Evolutionary conservation across 2,329 filamentous ascomycete genomes (phyloP).

Genomic region (Aspergillus hortae): DNA sequence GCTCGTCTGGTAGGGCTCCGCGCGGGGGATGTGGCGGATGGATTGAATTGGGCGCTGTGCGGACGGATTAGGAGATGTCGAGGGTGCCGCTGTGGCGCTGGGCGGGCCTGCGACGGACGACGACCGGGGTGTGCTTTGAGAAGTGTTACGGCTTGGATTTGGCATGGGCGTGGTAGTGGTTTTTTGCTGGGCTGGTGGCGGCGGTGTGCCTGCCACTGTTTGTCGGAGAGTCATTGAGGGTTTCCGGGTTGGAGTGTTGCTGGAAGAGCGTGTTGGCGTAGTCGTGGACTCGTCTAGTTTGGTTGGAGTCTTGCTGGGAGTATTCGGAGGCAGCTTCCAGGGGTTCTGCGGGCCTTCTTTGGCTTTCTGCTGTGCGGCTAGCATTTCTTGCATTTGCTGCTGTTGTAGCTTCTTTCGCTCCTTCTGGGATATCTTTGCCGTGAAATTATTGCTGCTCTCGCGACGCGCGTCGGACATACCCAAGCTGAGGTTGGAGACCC

Average conservation of each 20-base stretch:
- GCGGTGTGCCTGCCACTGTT: slow-evolving; percentile 50
- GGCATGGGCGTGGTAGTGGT: slow-evolving; percentile 39
- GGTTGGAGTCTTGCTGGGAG: slow-evolving; percentile 11
- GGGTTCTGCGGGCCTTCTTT: slow-evolving; percentile 46
- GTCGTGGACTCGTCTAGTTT: slow-evolving; percentile 4
- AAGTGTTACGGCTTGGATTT: slow-evolving; percentile 42
- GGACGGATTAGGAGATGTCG: slow-evolving; percentile 18
- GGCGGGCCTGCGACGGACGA: slow-evolving; percentile 17
- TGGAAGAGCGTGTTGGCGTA: not conserved
- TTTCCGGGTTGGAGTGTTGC: slow-evolving; percentile 21
- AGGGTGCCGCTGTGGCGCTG: slow-evolving; percentile 41
- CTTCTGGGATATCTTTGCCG: slow-evolving; percentile 77
- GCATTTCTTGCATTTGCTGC: slow-evolving; percentile 51
- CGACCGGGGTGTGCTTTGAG: slow-evolving; percentile 13
- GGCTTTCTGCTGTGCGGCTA: slow-evolving; percentile 30
- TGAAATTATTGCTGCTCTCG: slow-evolving; percentile 37
- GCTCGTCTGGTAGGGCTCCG: slow-evolving; percentile 23
- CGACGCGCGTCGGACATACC: slow-evolving; percentile 48
- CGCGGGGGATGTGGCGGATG: slow-evolving; percentile 49
- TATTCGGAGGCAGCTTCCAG: slow-evolving; percentile 57
- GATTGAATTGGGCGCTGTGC: slow-evolving; percentile 35
- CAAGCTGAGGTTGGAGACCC: slow-evolving; percentile 52
- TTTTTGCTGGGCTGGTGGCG: slow-evolving; percentile 19
- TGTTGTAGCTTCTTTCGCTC: slow-evolving; percentile 83
- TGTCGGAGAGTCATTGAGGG: slow-evolving; percentile 60